Evolutionary conservation across 1,139 yeast species (phyloP).

Genomic region (Yamadazyma sp.): DNA sequence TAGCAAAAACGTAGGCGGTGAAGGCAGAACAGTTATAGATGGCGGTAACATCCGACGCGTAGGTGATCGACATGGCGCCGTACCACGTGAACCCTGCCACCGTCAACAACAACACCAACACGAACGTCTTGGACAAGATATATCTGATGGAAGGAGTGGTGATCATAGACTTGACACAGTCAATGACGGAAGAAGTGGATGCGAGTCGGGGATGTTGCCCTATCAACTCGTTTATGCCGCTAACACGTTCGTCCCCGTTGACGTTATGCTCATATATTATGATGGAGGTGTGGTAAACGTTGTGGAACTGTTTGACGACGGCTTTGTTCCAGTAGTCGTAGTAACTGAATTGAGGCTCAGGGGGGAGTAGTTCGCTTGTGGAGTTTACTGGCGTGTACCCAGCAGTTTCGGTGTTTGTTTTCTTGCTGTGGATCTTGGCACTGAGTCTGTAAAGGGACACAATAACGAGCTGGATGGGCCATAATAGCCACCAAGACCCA

Average conservation of each 20-base stretch:
- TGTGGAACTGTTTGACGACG: slow-evolving; percentile 49
- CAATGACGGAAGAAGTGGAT: slow-evolving; percentile 35
- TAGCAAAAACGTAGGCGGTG: slow-evolving; percentile 82
- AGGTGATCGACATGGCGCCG: slow-evolving; percentile 76
- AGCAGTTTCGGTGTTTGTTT: slow-evolving; percentile 12
- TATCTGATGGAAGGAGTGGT: slow-evolving; percentile 49
- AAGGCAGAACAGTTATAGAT: slow-evolving; percentile 89
- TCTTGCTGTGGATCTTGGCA: slow-evolving; percentile 6
- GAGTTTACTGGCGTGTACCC: slow-evolving; percentile 30
- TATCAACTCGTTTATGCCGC: slow-evolving; percentile 36
- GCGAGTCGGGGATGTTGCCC: slow-evolving; percentile 45
- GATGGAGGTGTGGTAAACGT: slow-evolving; percentile 52
- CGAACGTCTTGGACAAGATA: slow-evolving; percentile 41
- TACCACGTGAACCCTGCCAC: slow-evolving; percentile 87
- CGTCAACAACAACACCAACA: slow-evolving; percentile 60
- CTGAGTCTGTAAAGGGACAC: slow-evolving; percentile 41
- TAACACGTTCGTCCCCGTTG: slow-evolving; percentile 34
- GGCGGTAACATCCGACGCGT: slow-evolving; percentile 86
- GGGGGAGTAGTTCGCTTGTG: slow-evolving; percentile 25
- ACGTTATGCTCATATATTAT: slow-evolving; percentile 44
- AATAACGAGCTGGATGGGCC: slow-evolving; percentile 68
- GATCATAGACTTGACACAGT: slow-evolving; percentile 36
- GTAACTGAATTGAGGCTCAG: slow-evolving; percentile 18
- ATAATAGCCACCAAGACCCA: slow-evolving; percentile 73
- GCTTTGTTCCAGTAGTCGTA: slow-evolving; percentile 41